Evolutionary conservation across 2,329 filamentous ascomycete genomes (phyloP).

Genomic region (Claviceps citrina): DNA sequence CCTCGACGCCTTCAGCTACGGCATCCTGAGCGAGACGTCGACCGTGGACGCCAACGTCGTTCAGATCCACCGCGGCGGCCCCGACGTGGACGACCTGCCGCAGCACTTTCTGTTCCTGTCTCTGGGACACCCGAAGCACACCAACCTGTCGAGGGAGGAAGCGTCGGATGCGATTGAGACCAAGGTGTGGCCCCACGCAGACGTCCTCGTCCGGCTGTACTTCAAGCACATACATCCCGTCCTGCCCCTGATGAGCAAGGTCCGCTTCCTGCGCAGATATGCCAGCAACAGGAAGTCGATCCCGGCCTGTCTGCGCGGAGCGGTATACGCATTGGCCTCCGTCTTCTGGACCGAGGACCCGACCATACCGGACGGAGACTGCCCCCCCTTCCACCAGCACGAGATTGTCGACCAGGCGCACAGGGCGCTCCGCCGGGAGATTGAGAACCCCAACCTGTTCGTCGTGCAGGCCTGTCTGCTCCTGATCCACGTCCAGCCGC

Average conservation of each 20-base stretch:
- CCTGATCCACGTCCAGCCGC: conserved; percentile 29
- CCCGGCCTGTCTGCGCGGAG: conserved; percentile 29
- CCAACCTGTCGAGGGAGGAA: conserved; percentile 20
- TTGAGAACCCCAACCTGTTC: conserved; percentile 30
- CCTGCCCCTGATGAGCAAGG: conserved; percentile 29
- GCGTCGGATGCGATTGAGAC: conserved; percentile 28
- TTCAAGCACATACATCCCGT: conserved; percentile 30
- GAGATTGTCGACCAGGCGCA: conserved; percentile 27
- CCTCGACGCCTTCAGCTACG: conserved; percentile 30
- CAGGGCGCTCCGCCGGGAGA: conserved; percentile 26
- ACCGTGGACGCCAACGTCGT: conserved; percentile 29
- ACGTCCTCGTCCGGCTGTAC: conserved; percentile 27
- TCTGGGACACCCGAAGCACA: conserved; percentile 29
- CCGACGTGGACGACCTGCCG: conserved; percentile 21
- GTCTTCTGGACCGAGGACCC: conserved; percentile 6
- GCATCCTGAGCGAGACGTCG: conserved; percentile 28
- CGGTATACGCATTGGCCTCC: conserved; percentile 28
- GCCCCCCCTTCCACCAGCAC: conserved; percentile 23
- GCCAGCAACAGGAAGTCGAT: conserved; percentile 21
- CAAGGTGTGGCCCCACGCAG: conserved; percentile 24
- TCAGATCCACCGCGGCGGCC: conserved; percentile 24
- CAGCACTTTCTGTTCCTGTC: conserved; percentile 30
- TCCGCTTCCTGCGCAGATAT: conserved; percentile 26
- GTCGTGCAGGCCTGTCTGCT: conserved; percentile 31
- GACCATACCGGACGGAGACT: conserved; percentile 4